Percentiles rank a stretch among this genome's conserved stretches.
phyloP scores from a whole-genome alignment of 495 filamentous ascomycete species.

The Penicillium ucsense region DNA sequence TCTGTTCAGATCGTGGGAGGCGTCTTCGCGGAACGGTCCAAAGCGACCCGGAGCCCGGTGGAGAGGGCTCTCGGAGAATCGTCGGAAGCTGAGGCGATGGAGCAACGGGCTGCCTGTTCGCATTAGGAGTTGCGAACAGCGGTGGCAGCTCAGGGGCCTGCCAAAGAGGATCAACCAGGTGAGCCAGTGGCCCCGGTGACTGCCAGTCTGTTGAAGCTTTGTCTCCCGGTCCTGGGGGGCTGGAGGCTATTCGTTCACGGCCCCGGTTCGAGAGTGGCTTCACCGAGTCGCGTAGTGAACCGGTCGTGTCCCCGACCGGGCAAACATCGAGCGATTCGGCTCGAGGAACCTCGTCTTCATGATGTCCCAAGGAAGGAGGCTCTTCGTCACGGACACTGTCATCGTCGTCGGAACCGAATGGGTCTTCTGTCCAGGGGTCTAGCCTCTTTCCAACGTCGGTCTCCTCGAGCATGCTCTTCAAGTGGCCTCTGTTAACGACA shows the following conservation, averaged over 20 bases:
- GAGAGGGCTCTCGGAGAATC: conserved; percentile 17
- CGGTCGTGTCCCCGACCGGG: conserved; percentile 10
- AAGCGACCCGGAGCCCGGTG: conserved; percentile 28
- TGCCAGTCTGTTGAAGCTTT: not conserved
- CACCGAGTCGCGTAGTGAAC: conserved; percentile 17
- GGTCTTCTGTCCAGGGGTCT: conserved; percentile 10
- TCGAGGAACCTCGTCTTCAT: too few relatives aligned
- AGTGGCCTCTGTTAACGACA: conserved; percentile 79
- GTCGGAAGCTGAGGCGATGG: conserved; percentile 8
- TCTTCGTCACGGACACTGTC: not conserved
- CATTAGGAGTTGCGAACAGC: conserved; percentile 26
- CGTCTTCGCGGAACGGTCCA: conserved; percentile 26
- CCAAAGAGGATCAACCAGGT: conserved; percentile 18
- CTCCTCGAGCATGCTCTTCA: conserved; percentile 47
- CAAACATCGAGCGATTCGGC: not conserved
- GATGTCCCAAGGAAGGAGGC: not conserved
- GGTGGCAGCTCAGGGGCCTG: conserved; percentile 30
- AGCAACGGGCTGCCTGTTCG: conserved; percentile 8
- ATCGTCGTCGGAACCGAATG: conserved; percentile 3
- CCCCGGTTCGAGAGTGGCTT: conserved; percentile 1
- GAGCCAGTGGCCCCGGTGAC: too few relatives aligned
- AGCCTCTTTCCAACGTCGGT: conserved; percentile 30
- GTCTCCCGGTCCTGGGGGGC: not conserved
- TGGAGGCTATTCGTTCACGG: not conserved
- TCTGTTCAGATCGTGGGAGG: conserved; percentile 11